A percentile compares a stretch with the other conserved stretches of the same genome.
Conservation (phyloP, 495 filamentous ascomycete genomes). For the Podospora pseudoanserina region DNA sequence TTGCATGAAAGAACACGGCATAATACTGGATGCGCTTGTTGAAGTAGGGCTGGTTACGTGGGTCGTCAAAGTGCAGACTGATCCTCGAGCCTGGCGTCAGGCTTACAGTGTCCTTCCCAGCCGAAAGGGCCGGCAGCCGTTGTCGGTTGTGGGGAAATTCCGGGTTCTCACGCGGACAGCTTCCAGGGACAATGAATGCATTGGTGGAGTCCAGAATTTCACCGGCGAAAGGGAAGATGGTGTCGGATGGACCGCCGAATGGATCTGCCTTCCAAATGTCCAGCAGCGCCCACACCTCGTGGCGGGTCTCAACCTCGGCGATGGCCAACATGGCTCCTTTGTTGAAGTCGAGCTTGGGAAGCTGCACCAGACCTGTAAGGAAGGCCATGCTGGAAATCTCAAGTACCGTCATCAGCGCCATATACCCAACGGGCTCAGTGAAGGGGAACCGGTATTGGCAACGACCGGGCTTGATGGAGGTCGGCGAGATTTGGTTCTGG, state of each 20-base stretch:
- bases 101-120: slow-evolving; percentile 34
- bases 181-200: slow-evolving; percentile 45
- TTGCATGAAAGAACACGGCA: slow-evolving; percentile 51
- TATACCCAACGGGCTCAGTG: slow-evolving; percentile 36
- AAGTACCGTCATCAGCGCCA: slow-evolving; percentile 46
- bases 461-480: slow-evolving; percentile 50
- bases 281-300: slow-evolving; percentile 50
- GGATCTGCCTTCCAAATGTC: slow-evolving; percentile 49
- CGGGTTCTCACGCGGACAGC: slow-evolving; percentile 49
- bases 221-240: slow-evolving; percentile 52
- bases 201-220: slow-evolving; percentile 52
- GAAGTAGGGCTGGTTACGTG: slow-evolving; percentile 41
- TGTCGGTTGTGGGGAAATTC: slow-evolving; percentile 47
- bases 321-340: slow-evolving; percentile 48
- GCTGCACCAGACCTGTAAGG: slow-evolving; percentile 48
- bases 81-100: slow-evolving; percentile 44
- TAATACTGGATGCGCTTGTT: slow-evolving; percentile 39
- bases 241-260: slow-evolving; percentile 50
- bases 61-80: slow-evolving; percentile 38
- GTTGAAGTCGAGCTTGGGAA: slow-evolving; percentile 35
- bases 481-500: slow-evolving; percentile 49
- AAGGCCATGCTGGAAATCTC: slow-evolving; percentile 55
- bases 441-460: slow-evolving; percentile 49
- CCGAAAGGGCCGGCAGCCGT: slow-evolving; percentile 39
- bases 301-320: slow-evolving; percentile 47